These are phyloP conservation scores for Ilyonectria destructans DNA, from an alignment of 2,329 filamentous ascomycete genomes.

Conservation along the genomic window DNA sequence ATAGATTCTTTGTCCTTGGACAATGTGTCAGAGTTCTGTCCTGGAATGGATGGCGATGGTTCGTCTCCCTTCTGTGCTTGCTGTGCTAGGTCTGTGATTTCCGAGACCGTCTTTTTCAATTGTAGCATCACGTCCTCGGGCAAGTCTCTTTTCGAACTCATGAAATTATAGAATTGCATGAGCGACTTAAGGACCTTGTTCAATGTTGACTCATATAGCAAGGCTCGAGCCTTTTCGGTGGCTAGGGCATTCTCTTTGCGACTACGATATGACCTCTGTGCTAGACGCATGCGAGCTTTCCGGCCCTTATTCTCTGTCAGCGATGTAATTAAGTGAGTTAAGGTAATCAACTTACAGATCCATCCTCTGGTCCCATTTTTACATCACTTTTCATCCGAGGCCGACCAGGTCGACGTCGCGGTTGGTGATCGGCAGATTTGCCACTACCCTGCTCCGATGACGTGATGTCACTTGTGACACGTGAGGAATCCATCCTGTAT, in stretches of 20 bases:
- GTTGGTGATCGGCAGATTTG: too few relatives aligned
- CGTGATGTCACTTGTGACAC: too few relatives aligned
- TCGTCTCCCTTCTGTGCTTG: too few relatives aligned
- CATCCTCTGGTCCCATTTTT: neutral
- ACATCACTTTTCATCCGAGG: too few relatives aligned
- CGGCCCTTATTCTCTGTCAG: constrained; percentile 9
- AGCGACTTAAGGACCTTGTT: neutral
- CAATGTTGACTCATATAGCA: neutral
- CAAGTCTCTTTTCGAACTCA: neutral
- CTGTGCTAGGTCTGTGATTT: too few relatives aligned
- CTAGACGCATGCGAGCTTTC: constrained; percentile 23
- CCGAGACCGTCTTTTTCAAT: too few relatives aligned
- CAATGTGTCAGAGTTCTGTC: too few relatives aligned
- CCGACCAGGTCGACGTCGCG: too few relatives aligned
- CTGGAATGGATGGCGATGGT: too few relatives aligned
- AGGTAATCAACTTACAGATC: neutral
- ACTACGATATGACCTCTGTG: constrained; percentile 24
- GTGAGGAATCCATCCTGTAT: too few relatives aligned
- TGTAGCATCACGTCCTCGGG: neutral
- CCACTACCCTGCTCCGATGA: too few relatives aligned
- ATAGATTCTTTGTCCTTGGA: too few relatives aligned
- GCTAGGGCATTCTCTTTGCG: constrained; percentile 19
- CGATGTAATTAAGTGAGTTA: neutral
- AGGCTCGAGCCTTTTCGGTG: constrained; percentile 13
- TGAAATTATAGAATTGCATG: constrained; percentile 1